Conservation (phyloP, 371 early-diverging fungal species). For the Mortierella sp. region DNA sequence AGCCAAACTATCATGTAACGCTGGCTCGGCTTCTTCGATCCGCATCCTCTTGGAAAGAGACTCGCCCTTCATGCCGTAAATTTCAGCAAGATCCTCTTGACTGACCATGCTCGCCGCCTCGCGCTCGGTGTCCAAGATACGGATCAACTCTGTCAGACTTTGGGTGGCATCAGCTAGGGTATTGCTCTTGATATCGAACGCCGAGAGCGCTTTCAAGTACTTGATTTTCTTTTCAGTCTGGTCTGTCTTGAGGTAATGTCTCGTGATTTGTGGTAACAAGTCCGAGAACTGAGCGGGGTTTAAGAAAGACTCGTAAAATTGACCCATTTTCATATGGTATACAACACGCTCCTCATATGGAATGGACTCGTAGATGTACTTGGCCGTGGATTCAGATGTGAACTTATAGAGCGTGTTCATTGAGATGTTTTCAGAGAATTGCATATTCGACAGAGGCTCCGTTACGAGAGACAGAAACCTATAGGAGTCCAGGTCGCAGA, state of each 20-base stretch:
- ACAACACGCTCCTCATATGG: conserved; percentile 68
- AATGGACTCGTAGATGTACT: conserved; percentile 69
- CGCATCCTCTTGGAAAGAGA: conserved; percentile 69
- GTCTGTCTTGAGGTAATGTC: conserved; percentile 71
- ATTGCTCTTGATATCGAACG: conserved; percentile 67
- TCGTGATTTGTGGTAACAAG: conserved; percentile 63
- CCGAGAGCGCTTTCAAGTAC: conserved; percentile 66
- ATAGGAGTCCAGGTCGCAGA: conserved; percentile 63
- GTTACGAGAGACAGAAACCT: conserved; percentile 59
- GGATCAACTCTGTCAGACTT: conserved; percentile 61
- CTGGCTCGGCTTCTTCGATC: conserved; percentile 64
- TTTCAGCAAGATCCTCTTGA: conserved; percentile 63
- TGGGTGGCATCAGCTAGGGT: conserved; percentile 64
- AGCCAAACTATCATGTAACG: conserved; percentile 48
- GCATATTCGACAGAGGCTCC: conserved; percentile 36
- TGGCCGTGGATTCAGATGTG: conserved; percentile 61
- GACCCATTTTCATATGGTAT: conserved; percentile 63
- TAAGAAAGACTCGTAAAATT: conserved; percentile 66
- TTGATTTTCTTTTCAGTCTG: conserved; percentile 63
- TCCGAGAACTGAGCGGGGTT: conserved; percentile 60
- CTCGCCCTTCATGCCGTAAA: conserved; percentile 68
- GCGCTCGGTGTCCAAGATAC: conserved; percentile 64
- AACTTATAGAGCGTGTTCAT: conserved; percentile 60
- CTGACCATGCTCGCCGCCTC: conserved; percentile 59
- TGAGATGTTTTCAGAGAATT: conserved; percentile 32